Evolutionary conservation across 2,329 filamentous ascomycete genomes (phyloP).

Genomic region (Cladosporium sp.): DNA sequence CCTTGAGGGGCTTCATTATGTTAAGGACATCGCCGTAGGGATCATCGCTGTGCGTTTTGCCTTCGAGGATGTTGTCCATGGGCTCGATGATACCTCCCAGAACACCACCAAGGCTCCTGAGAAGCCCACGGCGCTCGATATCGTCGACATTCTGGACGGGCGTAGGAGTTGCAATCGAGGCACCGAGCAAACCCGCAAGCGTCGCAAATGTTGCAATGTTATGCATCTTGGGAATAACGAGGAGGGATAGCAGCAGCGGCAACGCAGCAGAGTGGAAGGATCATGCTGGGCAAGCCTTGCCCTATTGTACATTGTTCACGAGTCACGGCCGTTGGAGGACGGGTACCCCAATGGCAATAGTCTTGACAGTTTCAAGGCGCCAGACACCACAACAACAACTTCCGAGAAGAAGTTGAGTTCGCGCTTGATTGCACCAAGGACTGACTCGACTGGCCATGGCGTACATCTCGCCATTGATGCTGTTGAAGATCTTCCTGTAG

Average conservation of each 20-base stretch:
- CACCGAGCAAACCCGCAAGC: background rate
- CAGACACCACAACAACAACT: background rate
- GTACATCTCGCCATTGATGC: background rate
- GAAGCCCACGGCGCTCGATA: background rate
- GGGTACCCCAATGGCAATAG: background rate
- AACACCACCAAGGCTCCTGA: background rate
- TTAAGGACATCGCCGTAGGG: conserved; percentile 15
- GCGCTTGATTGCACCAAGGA: background rate
- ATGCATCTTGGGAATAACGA: background rate
- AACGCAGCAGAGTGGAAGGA: background rate
- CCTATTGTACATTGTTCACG: background rate
- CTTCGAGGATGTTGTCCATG: background rate
- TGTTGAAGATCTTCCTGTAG: background rate
- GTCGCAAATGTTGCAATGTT: background rate
- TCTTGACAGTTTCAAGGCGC: background rate
- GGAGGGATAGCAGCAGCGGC: background rate
- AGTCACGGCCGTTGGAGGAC: background rate
- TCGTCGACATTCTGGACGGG: background rate
- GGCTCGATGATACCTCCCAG: background rate
- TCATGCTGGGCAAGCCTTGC: background rate
- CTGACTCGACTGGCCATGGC: background rate
- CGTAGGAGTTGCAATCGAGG: background rate
- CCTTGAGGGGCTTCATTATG: conserved; percentile 25
- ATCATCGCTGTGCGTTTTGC: conserved; percentile 8
- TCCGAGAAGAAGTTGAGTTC: background rate